Percentiles rank a stretch among this genome's conserved stretches.
Conservation (phyloP, 805 yeast species). For the Yarrowia porcina region DNA sequence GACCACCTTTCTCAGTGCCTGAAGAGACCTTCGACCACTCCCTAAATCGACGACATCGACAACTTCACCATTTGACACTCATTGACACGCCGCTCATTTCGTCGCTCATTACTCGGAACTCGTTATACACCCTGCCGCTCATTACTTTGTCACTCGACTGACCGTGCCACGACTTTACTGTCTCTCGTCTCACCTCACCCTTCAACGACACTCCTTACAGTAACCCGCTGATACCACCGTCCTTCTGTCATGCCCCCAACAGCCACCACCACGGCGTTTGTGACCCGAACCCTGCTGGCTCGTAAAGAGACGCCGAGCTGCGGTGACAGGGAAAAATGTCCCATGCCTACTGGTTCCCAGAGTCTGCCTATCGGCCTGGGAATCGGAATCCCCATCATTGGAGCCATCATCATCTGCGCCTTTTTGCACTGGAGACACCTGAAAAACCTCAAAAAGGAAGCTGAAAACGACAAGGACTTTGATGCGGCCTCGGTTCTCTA, state of each 20-base stretch:
- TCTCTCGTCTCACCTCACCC: too few relatives aligned
- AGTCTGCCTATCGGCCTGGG: slow-evolving; percentile 38
- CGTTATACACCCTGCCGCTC: too few relatives aligned
- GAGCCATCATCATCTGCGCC: slow-evolving; percentile 37
- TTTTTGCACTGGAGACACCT: slow-evolving; percentile 38
- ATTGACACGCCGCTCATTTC: too few relatives aligned
- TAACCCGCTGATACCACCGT: too few relatives aligned
- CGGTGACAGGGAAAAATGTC: slow-evolving; percentile 29
- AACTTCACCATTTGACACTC: too few relatives aligned
- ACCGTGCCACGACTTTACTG: too few relatives aligned
- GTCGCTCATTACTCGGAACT: too few relatives aligned
- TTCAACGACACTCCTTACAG: too few relatives aligned
- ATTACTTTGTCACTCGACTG: too few relatives aligned
- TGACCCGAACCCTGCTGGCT: slow-evolving; percentile 3
- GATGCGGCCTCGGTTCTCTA: slow-evolving; percentile 39
- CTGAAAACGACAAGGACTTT: slow-evolving; percentile 37
- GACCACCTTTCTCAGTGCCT: too few relatives aligned
- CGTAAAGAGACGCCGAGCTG: slow-evolving; percentile 15
- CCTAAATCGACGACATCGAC: too few relatives aligned
- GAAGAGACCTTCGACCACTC: too few relatives aligned
- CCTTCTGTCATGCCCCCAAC: neutral
- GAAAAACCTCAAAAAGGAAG: slow-evolving; percentile 38
- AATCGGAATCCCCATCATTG: slow-evolving; percentile 41
- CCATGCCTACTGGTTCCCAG: slow-evolving; percentile 30
- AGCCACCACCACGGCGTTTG: neutral